Conservation (phyloP, 352 stramenopile species). For the Chrysophaeum taylorii region DNA sequence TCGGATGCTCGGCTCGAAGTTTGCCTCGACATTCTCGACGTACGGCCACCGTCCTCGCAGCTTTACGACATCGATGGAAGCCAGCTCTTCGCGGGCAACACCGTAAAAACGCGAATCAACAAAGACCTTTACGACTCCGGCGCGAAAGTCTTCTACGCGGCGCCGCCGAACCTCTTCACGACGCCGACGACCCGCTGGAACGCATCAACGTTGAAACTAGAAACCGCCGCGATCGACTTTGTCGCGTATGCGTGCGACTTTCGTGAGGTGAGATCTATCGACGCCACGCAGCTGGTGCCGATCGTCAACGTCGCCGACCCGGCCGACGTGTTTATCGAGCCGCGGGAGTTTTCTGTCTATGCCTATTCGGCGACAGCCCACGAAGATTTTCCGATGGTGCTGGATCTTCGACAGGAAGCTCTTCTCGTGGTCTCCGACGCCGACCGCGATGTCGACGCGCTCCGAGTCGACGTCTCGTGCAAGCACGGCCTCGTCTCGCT, state of each 20-base stretch:
- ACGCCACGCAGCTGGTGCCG: not conserved
- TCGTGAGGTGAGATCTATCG: not conserved
- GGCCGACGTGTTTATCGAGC: not conserved
- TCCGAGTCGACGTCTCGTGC: not conserved
- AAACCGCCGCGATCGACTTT: not conserved
- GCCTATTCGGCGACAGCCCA: not conserved
- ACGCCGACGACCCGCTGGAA: not conserved
- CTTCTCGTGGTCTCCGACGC: not conserved
- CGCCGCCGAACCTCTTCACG: not conserved
- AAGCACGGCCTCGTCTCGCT: not conserved
- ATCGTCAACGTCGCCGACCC: conserved; percentile 2
- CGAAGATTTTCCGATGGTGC: not conserved
- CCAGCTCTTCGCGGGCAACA: too few species aligned
- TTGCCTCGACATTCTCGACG: not conserved
- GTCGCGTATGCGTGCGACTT: not conserved
- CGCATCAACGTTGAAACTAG: not conserved
- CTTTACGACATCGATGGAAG: too few species aligned
- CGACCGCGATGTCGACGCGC: not conserved
- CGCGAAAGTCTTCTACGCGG: not conserved
- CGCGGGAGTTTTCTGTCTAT: not conserved
- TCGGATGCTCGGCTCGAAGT: not conserved
- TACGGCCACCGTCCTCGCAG: too few species aligned
- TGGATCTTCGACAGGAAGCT: too few species aligned
- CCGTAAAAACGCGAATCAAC: too few species aligned
- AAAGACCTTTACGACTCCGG: not conserved